Evolutionary conservation across 495 filamentous ascomycete species (phyloP).

Genomic region (Neurospora cerealis): DNA sequence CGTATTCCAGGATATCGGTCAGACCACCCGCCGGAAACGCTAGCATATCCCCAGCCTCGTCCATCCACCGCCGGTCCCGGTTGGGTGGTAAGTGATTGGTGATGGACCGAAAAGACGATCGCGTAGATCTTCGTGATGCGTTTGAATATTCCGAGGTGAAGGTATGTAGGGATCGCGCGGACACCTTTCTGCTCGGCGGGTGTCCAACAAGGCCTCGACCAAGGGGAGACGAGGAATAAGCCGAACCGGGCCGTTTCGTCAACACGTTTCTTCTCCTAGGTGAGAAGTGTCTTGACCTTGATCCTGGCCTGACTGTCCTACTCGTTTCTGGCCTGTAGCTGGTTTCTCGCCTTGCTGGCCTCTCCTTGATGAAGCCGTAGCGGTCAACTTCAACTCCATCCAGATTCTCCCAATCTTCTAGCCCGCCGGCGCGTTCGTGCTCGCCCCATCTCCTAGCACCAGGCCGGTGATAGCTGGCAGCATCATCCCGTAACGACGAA

Average conservation of each 20-base stretch:
- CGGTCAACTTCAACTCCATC: slow-evolving; percentile 78
- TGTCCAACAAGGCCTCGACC: slow-evolving; percentile 15
- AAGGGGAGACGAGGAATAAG: slow-evolving; percentile 27
- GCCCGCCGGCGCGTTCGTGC: slow-evolving; percentile 61
- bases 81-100: slow-evolving; percentile 71
- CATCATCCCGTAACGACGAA: slow-evolving; percentile 22
- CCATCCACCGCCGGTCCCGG: slow-evolving; percentile 60
- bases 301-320: slow-evolving; percentile 24
- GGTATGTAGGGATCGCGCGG: slow-evolving; percentile 43
- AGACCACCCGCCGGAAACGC: slow-evolving; percentile 57
- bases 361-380: slow-evolving; percentile 81
- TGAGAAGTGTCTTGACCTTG: slow-evolving; percentile 21
- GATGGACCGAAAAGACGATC: slow-evolving; percentile 49
- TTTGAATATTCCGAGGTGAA: slow-evolving; percentile 40
- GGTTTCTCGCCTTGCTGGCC: slow-evolving; percentile 44
- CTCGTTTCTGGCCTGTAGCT: slow-evolving; percentile 33
- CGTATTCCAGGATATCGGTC: slow-evolving; percentile 49
- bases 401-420: slow-evolving; percentile 93
- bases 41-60: slow-evolving; percentile 86
- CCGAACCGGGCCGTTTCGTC: slow-evolving; percentile 27
- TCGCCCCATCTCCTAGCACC: slow-evolving; percentile 24
- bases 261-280: slow-evolving; percentile 31
- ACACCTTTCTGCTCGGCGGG: slow-evolving; percentile 37
- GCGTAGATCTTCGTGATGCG: slow-evolving; percentile 44
- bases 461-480: background rate